Conservation (phyloP, 257 asterid species). For the Ballota nigra region DNA sequence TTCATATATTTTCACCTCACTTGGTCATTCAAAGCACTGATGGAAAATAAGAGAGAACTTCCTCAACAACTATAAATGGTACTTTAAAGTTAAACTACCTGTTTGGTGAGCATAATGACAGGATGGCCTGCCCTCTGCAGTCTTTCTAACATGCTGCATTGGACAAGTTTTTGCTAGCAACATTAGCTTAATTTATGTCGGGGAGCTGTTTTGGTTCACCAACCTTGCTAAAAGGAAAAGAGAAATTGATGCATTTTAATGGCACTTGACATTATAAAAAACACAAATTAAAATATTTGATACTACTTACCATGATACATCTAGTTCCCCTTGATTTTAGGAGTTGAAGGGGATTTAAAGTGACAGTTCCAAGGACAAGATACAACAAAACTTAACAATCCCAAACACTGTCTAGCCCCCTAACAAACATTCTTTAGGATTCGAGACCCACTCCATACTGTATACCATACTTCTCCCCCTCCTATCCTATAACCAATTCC, state of each 20-base stretch:
- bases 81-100: constrained; percentile 59
- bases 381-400: too few species aligned
- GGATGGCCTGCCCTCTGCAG: constrained; percentile 98
- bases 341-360: constrained; percentile 96
- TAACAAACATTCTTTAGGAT: too few species aligned
- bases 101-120: constrained; percentile 87
- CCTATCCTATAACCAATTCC: too few species aligned
- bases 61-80: constrained; percentile 16
- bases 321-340: constrained; percentile 84
- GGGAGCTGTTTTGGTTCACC: constrained; percentile 99
- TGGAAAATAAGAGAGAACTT: constrained; percentile 1
- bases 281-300: constrained; percentile 9
- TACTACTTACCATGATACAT: constrained; percentile 81
- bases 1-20: neutral
- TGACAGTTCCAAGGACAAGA: constrained; percentile 96
- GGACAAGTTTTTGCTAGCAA: constrained; percentile 86
- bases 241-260: constrained; percentile 22
- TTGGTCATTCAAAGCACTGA: neutral
- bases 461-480: too few species aligned
- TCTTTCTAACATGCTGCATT: constrained; percentile 99
- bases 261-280: constrained; percentile 18
- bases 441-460: too few species aligned
- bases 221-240: constrained; percentile 49
- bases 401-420: too few species aligned
- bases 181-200: constrained; percentile 87